Percentiles rank a stretch among this genome's conserved stretches.
Evolutionary conservation across 208 protist genomes (phyloP).

Genomic region (Acanthamoeba castellanii): DNA sequence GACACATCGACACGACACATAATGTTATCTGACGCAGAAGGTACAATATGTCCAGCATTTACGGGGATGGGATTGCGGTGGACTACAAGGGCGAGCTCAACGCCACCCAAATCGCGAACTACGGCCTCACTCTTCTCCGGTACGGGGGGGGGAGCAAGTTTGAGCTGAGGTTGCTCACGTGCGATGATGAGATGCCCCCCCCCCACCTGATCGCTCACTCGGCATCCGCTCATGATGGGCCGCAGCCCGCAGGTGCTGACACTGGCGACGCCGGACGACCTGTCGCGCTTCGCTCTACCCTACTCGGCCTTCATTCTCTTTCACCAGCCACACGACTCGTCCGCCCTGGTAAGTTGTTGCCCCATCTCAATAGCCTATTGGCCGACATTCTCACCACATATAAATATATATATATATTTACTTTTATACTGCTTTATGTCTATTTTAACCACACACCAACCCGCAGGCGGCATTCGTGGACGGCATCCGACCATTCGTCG

Average conservation of each 20-base stretch:
- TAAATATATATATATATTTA: not conserved
- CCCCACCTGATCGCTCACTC: not conserved
- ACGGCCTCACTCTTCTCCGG: not conserved
- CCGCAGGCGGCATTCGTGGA: not conserved
- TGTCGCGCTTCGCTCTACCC: not conserved
- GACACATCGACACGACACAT: too few species aligned
- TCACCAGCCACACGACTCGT: not conserved
- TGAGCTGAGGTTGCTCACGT: too few species aligned
- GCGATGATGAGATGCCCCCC: too few species aligned
- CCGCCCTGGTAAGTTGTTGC: not conserved
- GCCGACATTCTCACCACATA: too few species aligned
- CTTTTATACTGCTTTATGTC: not conserved
- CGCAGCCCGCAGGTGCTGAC: not conserved
- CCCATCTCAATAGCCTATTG: too few species aligned
- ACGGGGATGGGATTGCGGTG: not conserved
- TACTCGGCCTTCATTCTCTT: not conserved
- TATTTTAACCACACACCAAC: not conserved
- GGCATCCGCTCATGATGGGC: not conserved
- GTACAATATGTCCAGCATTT: not conserved
- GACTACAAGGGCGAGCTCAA: not conserved
- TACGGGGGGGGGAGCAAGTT: not conserved
- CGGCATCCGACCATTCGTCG: slow-evolving; percentile 6
- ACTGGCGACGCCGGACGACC: not conserved
- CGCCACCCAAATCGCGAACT: not conserved
- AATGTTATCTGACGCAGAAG: too few species aligned